These are phyloP conservation scores for Solanum bukasovii DNA, from an alignment of 257 asterid genomes.

Conservation along the genomic window DNA sequence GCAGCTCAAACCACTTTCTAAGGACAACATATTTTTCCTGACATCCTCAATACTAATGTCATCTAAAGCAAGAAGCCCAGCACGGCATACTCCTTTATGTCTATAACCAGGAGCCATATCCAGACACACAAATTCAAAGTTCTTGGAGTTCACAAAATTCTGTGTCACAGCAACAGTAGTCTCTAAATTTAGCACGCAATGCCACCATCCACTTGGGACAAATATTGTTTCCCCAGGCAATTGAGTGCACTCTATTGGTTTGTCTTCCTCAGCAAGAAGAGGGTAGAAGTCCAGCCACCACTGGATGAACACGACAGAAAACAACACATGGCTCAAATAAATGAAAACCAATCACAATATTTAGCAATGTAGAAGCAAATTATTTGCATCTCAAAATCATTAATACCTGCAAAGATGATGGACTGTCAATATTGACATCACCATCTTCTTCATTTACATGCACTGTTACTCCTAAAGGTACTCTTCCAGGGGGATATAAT, in stretches of 20 bases:
- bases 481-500: constrained; percentile 97
- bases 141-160: constrained; percentile 79
- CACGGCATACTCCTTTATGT: constrained; percentile 93
- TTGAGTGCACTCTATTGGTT: constrained; percentile 95
- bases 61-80: constrained; percentile 92
- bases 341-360: neutral
- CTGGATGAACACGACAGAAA: constrained; percentile 23
- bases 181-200: constrained; percentile 92
- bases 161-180: constrained; percentile 89
- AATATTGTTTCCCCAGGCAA: constrained; percentile 95
- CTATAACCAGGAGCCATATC: constrained; percentile 97
- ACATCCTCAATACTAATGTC: constrained; percentile 32
- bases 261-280: constrained; percentile 72
- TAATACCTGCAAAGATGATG: constrained; percentile 87
- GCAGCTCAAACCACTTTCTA: constrained; percentile 27
- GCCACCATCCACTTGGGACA: constrained; percentile 99
- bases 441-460: constrained; percentile 98
- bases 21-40: constrained; percentile 16
- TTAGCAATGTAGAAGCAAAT: neutral
- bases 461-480: constrained; percentile 92
- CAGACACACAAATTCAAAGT: constrained; percentile 81
- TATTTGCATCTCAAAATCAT: neutral
- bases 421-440: constrained; percentile 83
- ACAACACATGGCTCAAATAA: neutral
- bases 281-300: constrained; percentile 99